Percentiles rank a stretch among this genome's conserved stretches.
Evolutionary conservation across 1,284 basidiomycete genomes (phyloP).

Genomic region (Rugosomyces carneus): DNA sequence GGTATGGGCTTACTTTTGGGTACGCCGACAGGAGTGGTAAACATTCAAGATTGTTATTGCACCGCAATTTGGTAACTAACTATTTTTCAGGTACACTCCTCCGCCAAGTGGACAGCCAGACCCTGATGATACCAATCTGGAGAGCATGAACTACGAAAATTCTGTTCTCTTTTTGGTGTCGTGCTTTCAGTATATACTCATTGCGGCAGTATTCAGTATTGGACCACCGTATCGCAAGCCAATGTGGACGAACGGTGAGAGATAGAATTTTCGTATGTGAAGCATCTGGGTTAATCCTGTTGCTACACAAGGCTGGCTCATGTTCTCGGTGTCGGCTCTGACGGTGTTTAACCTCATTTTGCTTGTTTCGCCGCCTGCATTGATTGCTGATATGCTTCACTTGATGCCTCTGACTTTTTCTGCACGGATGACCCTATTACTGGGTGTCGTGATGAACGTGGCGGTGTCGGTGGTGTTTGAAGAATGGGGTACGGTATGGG

Average conservation of each 20-base stretch:
- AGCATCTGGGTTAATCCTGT: constrained; percentile 15
- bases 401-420: constrained; percentile 71
- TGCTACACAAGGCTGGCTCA: constrained; percentile 58
- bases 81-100: constrained; percentile 53
- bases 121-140: constrained; percentile 68
- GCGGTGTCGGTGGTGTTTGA: constrained; percentile 75
- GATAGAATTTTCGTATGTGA: neutral
- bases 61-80: neutral
- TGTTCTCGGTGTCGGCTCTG: constrained; percentile 65
- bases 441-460: constrained; percentile 73
- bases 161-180: constrained; percentile 90
- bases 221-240: constrained; percentile 94
- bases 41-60: constrained; percentile 5
- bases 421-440: constrained; percentile 68
- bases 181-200: constrained; percentile 97
- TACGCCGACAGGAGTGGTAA: constrained; percentile 78
- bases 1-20: constrained; percentile 87
- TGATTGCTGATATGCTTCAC: constrained; percentile 64
- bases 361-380: constrained; percentile 62
- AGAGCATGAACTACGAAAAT: constrained; percentile 93
- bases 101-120: constrained; percentile 54
- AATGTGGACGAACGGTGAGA: constrained; percentile 90
- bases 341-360: constrained; percentile 71
- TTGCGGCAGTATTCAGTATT: constrained; percentile 95
- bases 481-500: constrained; percentile 61